Conservation (phyloP, 2,329 filamentous ascomycete genomes). For the Chlorencoelia australis region DNA sequence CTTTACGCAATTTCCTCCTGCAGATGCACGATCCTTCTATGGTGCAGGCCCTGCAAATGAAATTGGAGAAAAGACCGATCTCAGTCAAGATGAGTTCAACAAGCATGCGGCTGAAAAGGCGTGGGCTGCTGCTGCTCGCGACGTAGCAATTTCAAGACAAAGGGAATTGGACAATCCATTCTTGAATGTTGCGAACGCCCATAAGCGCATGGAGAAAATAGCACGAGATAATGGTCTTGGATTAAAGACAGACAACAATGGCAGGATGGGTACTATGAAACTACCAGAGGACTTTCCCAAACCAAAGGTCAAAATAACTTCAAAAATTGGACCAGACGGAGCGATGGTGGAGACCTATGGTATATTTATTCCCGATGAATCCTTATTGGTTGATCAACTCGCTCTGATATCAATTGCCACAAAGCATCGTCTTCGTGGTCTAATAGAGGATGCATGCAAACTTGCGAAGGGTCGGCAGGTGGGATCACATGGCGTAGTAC, state of each 20-base stretch:
- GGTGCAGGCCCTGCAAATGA: constrained; percentile 58
- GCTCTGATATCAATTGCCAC: constrained; percentile 74
- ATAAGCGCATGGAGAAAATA: constrained; percentile 42
- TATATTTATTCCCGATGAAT: constrained; percentile 64
- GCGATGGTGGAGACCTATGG: constrained; percentile 53
- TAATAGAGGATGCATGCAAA: constrained; percentile 68
- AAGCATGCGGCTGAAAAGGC: constrained; percentile 55
- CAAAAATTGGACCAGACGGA: constrained; percentile 51
- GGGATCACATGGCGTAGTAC: constrained; percentile 70
- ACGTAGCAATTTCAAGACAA: constrained; percentile 44
- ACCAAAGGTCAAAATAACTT: constrained; percentile 38
- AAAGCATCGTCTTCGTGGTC: constrained; percentile 64
- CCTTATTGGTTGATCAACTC: constrained; percentile 70
- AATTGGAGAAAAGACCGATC: constrained; percentile 36
- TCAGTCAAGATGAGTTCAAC: constrained; percentile 52
- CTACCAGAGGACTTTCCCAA: constrained; percentile 21
- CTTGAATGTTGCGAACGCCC: constrained; percentile 21
- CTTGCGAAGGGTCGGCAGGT: constrained; percentile 63
- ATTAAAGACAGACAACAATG: constrained; percentile 47
- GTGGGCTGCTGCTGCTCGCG: constrained; percentile 52
- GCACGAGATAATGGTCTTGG: constrained; percentile 46
- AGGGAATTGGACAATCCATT: constrained; percentile 49
- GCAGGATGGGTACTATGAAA: constrained; percentile 34
- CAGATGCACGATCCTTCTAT: constrained; percentile 48
- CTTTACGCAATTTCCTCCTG: constrained; percentile 44